These are phyloP conservation scores for Betula pendula DNA, from an alignment of 306 rosid genomes.

Conservation along the genomic window DNA sequence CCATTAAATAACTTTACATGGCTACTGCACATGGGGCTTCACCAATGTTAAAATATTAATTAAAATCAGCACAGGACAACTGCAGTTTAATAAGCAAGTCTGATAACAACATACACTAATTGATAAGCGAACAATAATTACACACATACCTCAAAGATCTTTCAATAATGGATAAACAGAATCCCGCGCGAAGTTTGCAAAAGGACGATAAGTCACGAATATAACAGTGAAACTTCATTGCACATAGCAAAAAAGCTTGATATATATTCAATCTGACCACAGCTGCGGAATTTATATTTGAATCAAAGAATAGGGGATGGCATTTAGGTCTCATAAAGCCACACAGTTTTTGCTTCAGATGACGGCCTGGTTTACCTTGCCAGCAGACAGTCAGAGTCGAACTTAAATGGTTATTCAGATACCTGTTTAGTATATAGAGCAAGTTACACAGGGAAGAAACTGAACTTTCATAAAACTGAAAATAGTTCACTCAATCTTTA, in stretches of 20 bases:
- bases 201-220: conserved; percentile 56
- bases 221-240: conserved; percentile 89
- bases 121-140: conserved; percentile 8
- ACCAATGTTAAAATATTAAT: conserved; percentile 17
- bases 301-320: conserved; percentile 80
- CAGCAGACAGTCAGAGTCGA: conserved; percentile 69
- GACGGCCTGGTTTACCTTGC: conserved; percentile 66
- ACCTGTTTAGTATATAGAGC: conserved; percentile 56
- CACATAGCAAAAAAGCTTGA: conserved; percentile 66
- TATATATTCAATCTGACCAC: conserved; percentile 79
- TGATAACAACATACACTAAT: not conserved
- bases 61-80: conserved; percentile 18
- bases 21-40: not conserved
- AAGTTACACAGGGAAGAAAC: conserved; percentile 22
- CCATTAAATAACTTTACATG: not conserved
- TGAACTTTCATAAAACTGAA: not conserved
- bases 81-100: not conserved
- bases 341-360: conserved; percentile 54
- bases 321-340: conserved; percentile 78
- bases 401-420: conserved; percentile 63
- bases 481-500: not conserved
- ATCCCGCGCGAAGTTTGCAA: conserved; percentile 49
- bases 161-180: conserved; percentile 39
- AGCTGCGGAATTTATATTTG: conserved; percentile 77
- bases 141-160: conserved; percentile 48